Base-by-base conservation (phyloP, 768 basidiomycete genomes). In the Tulasnella calospora region DNA sequence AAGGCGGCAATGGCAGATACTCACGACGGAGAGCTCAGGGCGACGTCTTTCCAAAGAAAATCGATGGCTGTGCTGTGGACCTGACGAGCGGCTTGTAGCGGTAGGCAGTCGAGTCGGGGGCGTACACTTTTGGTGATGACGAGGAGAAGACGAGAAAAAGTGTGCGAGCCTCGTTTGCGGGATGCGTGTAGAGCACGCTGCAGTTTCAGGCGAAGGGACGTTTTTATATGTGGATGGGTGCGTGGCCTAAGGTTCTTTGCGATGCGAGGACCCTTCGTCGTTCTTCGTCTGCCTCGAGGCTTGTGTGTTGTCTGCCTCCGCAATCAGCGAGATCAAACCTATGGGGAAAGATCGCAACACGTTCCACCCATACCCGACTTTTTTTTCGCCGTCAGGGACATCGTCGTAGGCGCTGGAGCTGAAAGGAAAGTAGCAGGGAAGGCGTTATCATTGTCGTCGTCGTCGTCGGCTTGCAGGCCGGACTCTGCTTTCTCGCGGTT, bases 281-380 rank as follows among this genome's bases (percentile, higher is more conserved):
- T 67, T 67, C 61, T 67, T 67, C 61, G n/a, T 33, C 61, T 67
- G 61, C 61, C 61, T 67, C 61, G 61, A 67, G 61, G 61, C 61
- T 67, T 67, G 61, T 67, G 61, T 33, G 30, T 35, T 67, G 61
- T 67, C 61, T 33, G 3, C 44, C 61, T 67, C 61, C 30, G 61
- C 61, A 67, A 67, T 67, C 61, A 67, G 61, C 61, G 61, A 67
- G 61, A 67, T 67, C 61, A 67, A 33, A 67, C 61, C 33, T 30
- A 27, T 17, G 61, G 61, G 61, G 61, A 17, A 51, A 51, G 51
- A 51, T n/a, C 51, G 51, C 51, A 27, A 67, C 61, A 67, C 61
- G 61, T 67, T 67, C 33, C 30, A 2, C 33, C 30, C 61, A 67
- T 33, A 67, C 23, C 30, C 61, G 6, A 5, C 13, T 30, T 67